phyloP scores from a whole-genome alignment of 176 grass and related monocot genomes.

The Paspalum vaginatum region DNA sequence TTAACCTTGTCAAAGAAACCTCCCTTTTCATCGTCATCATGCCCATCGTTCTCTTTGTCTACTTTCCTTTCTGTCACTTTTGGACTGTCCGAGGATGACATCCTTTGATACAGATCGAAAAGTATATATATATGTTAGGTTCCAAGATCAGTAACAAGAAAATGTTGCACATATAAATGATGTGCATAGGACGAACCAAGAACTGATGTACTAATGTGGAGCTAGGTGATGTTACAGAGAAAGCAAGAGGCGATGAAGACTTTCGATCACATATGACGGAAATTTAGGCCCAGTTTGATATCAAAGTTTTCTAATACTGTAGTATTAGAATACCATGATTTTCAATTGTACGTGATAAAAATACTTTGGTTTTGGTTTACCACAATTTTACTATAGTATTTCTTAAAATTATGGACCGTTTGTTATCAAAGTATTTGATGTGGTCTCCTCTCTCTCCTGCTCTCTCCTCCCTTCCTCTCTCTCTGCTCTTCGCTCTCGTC shows the following conservation, averaged over 20 bases:
- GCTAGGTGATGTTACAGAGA: background rate
- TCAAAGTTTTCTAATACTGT: no score
- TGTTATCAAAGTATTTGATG: no score
- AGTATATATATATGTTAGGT: background rate
- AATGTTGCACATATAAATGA: background rate
- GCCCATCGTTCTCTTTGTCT: constrained; percentile 24
- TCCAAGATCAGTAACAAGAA: background rate
- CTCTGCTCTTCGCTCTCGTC: no score
- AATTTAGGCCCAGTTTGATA: no score
- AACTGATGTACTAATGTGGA: background rate
- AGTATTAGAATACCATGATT: no score
- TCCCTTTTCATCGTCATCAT: constrained; percentile 33
- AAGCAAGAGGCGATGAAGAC: background rate
- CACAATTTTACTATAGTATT: no score
- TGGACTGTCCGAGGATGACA: constrained; percentile 54
- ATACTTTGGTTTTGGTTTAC: no score
- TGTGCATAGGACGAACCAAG: background rate
- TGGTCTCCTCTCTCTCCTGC: no score
- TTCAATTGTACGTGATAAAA: no score
- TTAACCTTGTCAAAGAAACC: constrained; percentile 74
- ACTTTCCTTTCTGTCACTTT: constrained; percentile 44
- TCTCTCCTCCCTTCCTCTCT: no score
- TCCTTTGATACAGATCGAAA: constrained; percentile 6
- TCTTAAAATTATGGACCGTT: no score
- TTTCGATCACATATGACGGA: background rate